A percentile compares a stretch with the other conserved stretches of the same genome.
Conservation (phyloP, 2,329 filamentous ascomycete genomes). For the Penicillium capsulatum region DNA sequence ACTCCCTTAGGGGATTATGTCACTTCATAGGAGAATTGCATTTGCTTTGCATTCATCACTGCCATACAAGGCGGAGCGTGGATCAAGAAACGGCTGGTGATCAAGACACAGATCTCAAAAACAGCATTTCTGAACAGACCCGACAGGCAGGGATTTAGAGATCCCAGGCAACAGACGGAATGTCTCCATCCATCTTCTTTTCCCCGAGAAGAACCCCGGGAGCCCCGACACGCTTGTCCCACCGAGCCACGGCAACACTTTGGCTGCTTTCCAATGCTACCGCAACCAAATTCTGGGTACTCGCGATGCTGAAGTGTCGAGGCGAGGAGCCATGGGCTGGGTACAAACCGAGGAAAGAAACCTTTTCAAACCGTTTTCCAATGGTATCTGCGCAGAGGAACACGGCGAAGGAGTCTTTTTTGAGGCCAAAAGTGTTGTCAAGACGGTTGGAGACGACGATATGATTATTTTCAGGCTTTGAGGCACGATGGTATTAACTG, state of each 20-base stretch:
- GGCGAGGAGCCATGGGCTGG: constrained; percentile 60
- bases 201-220: constrained; percentile 40
- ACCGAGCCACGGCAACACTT: constrained; percentile 55
- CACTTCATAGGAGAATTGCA: too few relatives aligned
- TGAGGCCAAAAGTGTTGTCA: constrained; percentile 12
- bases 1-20: too few relatives aligned
- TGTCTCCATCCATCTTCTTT: constrained; percentile 9
- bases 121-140: too few relatives aligned
- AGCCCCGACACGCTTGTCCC: constrained; percentile 55
- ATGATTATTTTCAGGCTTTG: constrained; percentile 14
- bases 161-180: constrained; percentile 13
- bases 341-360: constrained; percentile 51
- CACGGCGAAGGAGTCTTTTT: constrained; percentile 15
- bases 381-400: constrained; percentile 8
- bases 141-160: background rate
- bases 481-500: background rate
- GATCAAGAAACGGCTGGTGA: too few relatives aligned
- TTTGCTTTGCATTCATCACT: too few relatives aligned
- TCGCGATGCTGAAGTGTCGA: constrained; percentile 62
- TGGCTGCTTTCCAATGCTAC: constrained; percentile 58
- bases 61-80: too few relatives aligned
- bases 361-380: background rate
- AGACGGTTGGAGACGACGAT: constrained; percentile 14
- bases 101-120: too few relatives aligned
- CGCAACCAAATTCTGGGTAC: constrained; percentile 56